Evolutionary conservation across 2,329 filamentous ascomycete genomes (phyloP).

Genomic region (Aspergillus sp.): DNA sequence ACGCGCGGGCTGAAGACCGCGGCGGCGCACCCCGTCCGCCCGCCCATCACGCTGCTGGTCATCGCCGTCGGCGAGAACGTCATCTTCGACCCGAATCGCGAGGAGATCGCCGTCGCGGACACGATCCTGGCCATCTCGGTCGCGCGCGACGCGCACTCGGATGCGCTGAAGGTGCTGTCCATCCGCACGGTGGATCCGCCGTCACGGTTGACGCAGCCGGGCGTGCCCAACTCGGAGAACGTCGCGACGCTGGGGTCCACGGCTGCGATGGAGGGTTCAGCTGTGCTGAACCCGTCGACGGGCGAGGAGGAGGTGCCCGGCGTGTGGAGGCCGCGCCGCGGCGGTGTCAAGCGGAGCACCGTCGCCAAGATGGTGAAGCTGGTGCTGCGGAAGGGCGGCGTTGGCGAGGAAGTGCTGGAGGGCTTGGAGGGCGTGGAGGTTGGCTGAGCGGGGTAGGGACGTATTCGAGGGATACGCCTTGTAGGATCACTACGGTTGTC

Average conservation of each 20-base stretch:
- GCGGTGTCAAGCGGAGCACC: conserved; percentile 74
- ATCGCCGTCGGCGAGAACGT: conserved; percentile 83
- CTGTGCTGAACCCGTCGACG: conserved; percentile 47
- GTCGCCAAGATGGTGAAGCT: conserved; percentile 73
- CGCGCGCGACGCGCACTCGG: conserved; percentile 39
- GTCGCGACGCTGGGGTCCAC: conserved; percentile 48
- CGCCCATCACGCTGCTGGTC: conserved; percentile 87
- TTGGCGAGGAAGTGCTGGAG: conserved; percentile 82
- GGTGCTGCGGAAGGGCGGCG: conserved; percentile 72
- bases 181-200: conserved; percentile 74
- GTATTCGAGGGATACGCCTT: no score
- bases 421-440: conserved; percentile 70
- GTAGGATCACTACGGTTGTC: background rate
- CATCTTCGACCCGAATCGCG: conserved; percentile 87
- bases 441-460: no score
- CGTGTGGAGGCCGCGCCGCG: conserved; percentile 83
- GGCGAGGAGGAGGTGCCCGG: conserved; percentile 61
- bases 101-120: conserved; percentile 92
- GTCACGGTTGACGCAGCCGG: conserved; percentile 69
- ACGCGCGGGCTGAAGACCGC: conserved; percentile 17
- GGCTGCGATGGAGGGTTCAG: conserved; percentile 41
- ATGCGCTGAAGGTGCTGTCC: conserved; percentile 61
- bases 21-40: conserved; percentile 49
- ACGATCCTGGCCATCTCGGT: conserved; percentile 83
- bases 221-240: conserved; percentile 64